Conservation (phyloP, 768 basidiomycete genomes). For the Ramaria rubella region DNA sequence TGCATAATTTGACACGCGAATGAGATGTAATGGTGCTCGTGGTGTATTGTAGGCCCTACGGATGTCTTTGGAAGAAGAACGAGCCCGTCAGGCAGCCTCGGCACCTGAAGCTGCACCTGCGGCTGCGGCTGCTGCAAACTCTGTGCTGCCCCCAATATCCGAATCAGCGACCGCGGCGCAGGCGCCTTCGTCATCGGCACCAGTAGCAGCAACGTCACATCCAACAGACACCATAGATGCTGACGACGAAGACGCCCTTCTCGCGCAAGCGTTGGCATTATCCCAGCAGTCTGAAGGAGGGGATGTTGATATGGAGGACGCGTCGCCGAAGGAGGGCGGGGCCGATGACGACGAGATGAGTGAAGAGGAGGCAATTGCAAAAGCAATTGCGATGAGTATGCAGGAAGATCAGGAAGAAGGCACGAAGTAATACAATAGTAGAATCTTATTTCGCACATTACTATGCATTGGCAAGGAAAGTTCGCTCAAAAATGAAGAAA, state of each 20-base stretch:
- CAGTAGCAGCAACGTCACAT: slow-evolving; percentile 19
- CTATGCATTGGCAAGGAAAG: too few species aligned
- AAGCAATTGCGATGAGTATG: slow-evolving; percentile 94
- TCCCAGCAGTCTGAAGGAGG: slow-evolving; percentile 44
- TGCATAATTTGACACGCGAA: slow-evolving; percentile 7
- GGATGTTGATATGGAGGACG: slow-evolving; percentile 49
- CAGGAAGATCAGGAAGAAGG: slow-evolving; percentile 31
- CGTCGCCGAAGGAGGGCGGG: slow-evolving; percentile 14
- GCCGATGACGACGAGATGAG: slow-evolving; percentile 63
- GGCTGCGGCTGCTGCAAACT: slow-evolving; percentile 14
- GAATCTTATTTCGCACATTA: too few species aligned
- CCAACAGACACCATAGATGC: slow-evolving; percentile 27
- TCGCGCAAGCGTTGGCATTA: slow-evolving; percentile 72
- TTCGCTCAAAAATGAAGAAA: too few species aligned
- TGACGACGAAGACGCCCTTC: slow-evolving; percentile 70
- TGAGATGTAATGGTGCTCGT: not conserved
- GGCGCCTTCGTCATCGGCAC: slow-evolving; percentile 18
- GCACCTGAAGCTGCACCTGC: slow-evolving; percentile 34
- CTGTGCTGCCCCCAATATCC: slow-evolving; percentile 5
- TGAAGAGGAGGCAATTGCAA: slow-evolving; percentile 85
- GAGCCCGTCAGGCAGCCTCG: slow-evolving; percentile 57
- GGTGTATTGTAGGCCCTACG: slow-evolving; percentile 65
- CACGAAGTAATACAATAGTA: not conserved
- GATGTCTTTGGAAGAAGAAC: slow-evolving; percentile 95
- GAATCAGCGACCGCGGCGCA: slow-evolving; percentile 6